phyloP scores from a whole-genome alignment of 306 rosid genomes.

The Cucurbita ficifolia region DNA sequence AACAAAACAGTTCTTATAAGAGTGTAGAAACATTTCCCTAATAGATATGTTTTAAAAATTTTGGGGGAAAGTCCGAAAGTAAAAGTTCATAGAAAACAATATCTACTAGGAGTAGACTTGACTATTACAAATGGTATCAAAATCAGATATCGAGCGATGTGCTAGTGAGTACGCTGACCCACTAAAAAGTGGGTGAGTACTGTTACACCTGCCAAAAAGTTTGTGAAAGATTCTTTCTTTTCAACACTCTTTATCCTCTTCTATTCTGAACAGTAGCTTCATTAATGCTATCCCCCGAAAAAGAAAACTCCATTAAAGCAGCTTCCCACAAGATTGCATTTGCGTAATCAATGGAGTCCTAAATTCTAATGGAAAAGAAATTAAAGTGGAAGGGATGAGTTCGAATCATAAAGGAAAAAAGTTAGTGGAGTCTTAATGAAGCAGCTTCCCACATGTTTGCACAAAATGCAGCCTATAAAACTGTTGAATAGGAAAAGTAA shows the following conservation, averaged over 20 bases:
- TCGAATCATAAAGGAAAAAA: not conserved
- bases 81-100: no score
- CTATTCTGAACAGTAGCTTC: not conserved
- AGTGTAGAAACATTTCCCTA: no score
- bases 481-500: not conserved
- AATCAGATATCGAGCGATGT: no score
- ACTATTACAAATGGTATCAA: no score
- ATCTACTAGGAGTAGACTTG: no score
- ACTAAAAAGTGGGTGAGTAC: no score
- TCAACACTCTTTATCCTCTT: not conserved
- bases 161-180: no score
- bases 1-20: no score
- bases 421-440: not conserved
- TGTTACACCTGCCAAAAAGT: not conserved
- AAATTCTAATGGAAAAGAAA: not conserved
- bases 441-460: not conserved
- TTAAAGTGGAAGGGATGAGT: not conserved
- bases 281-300: not conserved
- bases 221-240: not conserved
- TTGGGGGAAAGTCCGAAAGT: no score
- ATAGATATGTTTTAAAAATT: no score
- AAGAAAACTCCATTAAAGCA: not conserved
- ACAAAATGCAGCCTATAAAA: not conserved
- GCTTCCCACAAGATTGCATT: not conserved
- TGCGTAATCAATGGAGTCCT: not conserved